These are phyloP conservation scores for Russula olivacea DNA, from an alignment of 768 basidiomycete genomes.

Conservation along the genomic window DNA sequence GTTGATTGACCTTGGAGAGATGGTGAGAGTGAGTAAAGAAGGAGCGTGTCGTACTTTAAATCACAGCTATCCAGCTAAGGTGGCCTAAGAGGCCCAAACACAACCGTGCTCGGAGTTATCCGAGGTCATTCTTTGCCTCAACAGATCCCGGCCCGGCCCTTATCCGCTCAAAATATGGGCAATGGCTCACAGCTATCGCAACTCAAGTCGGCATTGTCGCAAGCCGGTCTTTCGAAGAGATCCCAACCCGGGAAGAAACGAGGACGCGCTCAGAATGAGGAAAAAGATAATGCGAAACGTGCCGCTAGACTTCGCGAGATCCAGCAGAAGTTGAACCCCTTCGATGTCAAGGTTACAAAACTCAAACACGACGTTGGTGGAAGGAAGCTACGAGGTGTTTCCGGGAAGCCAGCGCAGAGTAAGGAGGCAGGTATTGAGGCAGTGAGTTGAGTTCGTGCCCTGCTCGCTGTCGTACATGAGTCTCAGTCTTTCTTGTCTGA, in stretches of 20 bases:
- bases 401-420: slow-evolving; percentile 79
- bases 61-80: neutral
- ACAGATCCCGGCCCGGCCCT: neutral
- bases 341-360: slow-evolving; percentile 89
- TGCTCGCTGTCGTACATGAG: neutral
- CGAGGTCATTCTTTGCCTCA: neutral
- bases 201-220: slow-evolving; percentile 77
- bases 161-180: slow-evolving; percentile 40
- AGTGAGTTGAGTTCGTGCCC: slow-evolving; percentile 47
- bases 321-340: slow-evolving; percentile 82
- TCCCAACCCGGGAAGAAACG: slow-evolving; percentile 59
- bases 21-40: neutral
- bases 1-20: neutral
- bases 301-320: slow-evolving; percentile 79
- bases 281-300: slow-evolving; percentile 78
- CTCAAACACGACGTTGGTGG: slow-evolving; percentile 92
- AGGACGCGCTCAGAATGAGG: slow-evolving; percentile 52
- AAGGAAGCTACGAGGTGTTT: slow-evolving; percentile 73
- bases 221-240: slow-evolving; percentile 69
- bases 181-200: slow-evolving; percentile 89
- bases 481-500: slow-evolving; percentile 11
- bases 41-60: neutral
- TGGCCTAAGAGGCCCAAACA: neutral
- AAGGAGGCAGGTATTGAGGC: slow-evolving; percentile 83
- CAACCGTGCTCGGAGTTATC: neutral